Evolutionary conservation across 805 yeast species (phyloP), one percentile per base, ranked within the genome.

Genomic region (Isabelozyma gotoi): DNA sequence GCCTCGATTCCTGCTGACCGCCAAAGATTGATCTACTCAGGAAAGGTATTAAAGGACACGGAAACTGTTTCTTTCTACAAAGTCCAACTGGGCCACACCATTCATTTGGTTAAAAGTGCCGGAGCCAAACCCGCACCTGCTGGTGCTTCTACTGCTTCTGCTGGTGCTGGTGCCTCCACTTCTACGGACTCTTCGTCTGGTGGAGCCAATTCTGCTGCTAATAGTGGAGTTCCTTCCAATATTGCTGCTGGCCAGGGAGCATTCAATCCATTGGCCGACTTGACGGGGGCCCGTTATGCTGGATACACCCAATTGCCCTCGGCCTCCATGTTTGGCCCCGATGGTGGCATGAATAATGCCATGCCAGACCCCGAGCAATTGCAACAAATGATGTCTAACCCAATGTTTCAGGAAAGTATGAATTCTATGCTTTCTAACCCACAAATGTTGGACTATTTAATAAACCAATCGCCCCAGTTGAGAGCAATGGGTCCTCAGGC

Each of bases 231-330:
- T 17, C 97, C 97, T n/a, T 63, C 82, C 14, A 88, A 84, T 57
- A 76, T 92, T 38, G 81, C 96, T 3, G 80, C 97, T 2, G 99
- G 99, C 4, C 85, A 81, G 49, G 94, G 92, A 10, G 78, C 95
- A 0, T 88, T 85, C 65, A 89, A 94, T 64, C 96, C 96, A 31
- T 74, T 94, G 56, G 91, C 96, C 8, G 97, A 86, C 50, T 73
- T 92, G 50, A 92, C 98, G 0, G 92, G 96, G 39, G 98, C 98
- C 2, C 80, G 97, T 42, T 94, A 90, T 59, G 97, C 98, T 2
- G 99, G 99, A 1, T 83, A 81, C 55, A 78, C 90, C 6, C 91
- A 89, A 55, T 73, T 94, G 65, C 98, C 99, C 4, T 77, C 87
- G 3, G 88, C 89, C 1, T 80, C 84, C 37, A 78, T 88, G 85